These are phyloP conservation scores for Suhomyces prunicola DNA, from an alignment of 805 yeast species.

Conservation along the genomic window DNA sequence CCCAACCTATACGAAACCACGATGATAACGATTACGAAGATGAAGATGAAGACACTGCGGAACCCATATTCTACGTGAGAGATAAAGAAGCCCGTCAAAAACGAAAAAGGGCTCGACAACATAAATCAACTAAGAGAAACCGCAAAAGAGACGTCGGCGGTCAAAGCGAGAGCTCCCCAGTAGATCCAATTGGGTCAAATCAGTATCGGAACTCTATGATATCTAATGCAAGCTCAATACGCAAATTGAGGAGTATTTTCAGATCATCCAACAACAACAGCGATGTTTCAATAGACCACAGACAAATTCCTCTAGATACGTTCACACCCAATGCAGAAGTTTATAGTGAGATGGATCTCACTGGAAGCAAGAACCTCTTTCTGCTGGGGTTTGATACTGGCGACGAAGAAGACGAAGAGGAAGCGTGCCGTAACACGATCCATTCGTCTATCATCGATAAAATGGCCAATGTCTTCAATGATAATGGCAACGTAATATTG, in stretches of 20 bases:
- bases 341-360: constrained; percentile 9
- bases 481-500: not conserved
- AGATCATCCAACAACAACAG: not conserved
- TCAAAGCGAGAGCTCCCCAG: not conserved
- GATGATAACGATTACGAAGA: not conserved
- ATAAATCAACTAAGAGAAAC: not conserved
- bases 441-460: constrained; percentile 25
- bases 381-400: constrained; percentile 19
- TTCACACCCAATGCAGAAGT: not conserved
- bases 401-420: constrained; percentile 3
- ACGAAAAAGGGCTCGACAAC: not conserved
- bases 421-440: constrained; percentile 10
- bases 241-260: constrained; percentile 9
- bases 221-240: constrained; percentile 10
- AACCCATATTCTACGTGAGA: not conserved
- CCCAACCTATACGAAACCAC: not conserved
- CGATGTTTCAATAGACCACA: not conserved
- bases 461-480: constrained; percentile 11
- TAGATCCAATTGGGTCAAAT: not conserved
- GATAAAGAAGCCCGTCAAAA: not conserved
- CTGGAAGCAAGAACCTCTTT: constrained; percentile 11
- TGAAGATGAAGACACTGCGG: not conserved
- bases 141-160: not conserved
- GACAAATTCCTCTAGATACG: not conserved
- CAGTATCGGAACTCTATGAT: constrained; percentile 5